Percentiles rank a stretch among this genome's conserved stretches.
Evolutionary conservation across 768 basidiomycete genomes (phyloP).

Genomic region (Strobilomyces dryophilus): DNA sequence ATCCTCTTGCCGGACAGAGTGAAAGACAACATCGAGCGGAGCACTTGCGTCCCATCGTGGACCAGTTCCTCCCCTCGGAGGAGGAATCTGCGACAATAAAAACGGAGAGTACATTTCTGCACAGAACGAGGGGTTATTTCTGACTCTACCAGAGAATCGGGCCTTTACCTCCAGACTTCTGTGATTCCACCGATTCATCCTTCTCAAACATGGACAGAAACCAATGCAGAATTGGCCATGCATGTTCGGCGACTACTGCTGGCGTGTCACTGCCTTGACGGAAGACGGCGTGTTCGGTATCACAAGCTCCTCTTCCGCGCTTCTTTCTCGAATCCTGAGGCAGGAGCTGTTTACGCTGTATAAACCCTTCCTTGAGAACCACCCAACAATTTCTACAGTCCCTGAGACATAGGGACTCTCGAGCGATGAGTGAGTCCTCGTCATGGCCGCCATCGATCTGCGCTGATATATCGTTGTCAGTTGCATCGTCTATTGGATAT

Average conservation of each 20-base stretch:
- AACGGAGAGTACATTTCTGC: constrained; percentile 47
- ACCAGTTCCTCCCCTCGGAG: constrained; percentile 42
- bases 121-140: constrained; percentile 6
- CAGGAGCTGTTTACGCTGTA: constrained; percentile 32
- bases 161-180: constrained; percentile 25
- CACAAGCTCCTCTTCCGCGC: constrained; percentile 26
- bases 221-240: constrained; percentile 75
- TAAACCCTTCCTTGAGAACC: constrained; percentile 52
- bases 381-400: constrained; percentile 59
- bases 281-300: constrained; percentile 25
- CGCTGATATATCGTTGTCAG: constrained; percentile 1
- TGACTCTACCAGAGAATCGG: constrained; percentile 1
- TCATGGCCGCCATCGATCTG: constrained; percentile 31
- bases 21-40: constrained; percentile 46
- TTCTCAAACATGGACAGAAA: constrained; percentile 62
- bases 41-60: constrained; percentile 53
- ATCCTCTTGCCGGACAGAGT: constrained; percentile 33
- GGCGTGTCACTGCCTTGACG: constrained; percentile 17
- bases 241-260: constrained; percentile 49
- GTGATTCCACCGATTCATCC: constrained; percentile 45
- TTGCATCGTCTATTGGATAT: constrained; percentile 31
- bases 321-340: constrained; percentile 27
- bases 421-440: constrained; percentile 55
- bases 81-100: constrained; percentile 56
- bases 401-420: constrained; percentile 49